A percentile compares a stretch with the other conserved stretches of the same genome.
Conservation (phyloP, 331 rosid genomes). For the Phaseolus coccineus region DNA sequence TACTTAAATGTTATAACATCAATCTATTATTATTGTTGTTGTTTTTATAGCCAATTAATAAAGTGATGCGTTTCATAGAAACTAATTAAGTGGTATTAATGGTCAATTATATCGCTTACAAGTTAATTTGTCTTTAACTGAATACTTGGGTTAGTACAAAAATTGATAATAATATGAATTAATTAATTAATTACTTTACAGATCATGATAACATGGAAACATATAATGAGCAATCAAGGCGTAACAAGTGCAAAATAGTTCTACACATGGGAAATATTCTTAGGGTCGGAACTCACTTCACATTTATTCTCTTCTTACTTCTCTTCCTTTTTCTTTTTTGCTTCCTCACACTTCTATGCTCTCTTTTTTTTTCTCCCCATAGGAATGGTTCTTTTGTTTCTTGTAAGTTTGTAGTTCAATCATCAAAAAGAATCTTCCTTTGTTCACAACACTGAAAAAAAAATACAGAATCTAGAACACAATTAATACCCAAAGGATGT, state of each 20-base stretch:
- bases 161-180: slow-evolving; percentile 35
- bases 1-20: slow-evolving; percentile 5
- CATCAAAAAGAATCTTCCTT: slow-evolving; percentile 36
- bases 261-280: slow-evolving; percentile 49
- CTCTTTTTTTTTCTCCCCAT: neutral
- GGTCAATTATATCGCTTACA: slow-evolving; percentile 24
- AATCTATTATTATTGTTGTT: neutral
- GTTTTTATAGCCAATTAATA: slow-evolving; percentile 6
- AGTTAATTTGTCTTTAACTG: slow-evolving; percentile 2
- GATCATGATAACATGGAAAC: slow-evolving; percentile 56
- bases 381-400: slow-evolving; percentile 39
- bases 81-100: slow-evolving; percentile 10
- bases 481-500: neutral
- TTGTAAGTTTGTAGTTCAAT: slow-evolving; percentile 18
- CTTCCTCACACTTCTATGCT: slow-evolving; percentile 33
- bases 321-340: neutral
- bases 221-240: slow-evolving; percentile 58
- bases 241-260: slow-evolving; percentile 52
- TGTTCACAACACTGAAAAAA: slow-evolving; percentile 26
- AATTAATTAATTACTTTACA: slow-evolving; percentile 48
- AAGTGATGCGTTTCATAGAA: neutral
- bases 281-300: slow-evolving; percentile 2
- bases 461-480: neutral
- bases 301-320: slow-evolving; percentile 48
- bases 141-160: slow-evolving; percentile 4